Base-by-base conservation (phyloP, 345 rosid genomes). In the Eucalyptus marginata region DNA sequence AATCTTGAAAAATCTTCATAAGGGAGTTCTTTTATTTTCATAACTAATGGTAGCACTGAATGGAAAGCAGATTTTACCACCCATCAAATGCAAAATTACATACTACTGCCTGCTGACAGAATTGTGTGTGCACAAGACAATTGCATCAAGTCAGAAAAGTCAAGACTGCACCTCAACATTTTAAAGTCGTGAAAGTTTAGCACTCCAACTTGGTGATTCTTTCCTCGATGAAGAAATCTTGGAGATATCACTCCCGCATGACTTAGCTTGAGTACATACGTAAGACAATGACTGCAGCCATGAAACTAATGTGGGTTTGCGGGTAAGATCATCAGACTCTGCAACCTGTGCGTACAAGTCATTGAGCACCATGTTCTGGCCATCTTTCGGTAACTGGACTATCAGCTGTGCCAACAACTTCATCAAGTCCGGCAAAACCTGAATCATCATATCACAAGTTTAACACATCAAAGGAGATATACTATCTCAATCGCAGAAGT, bases 291-390 rank as follows among this genome's bases (percentile, higher is more conserved):
- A 97, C 91, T 96, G 98, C 92, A 97, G 88, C 99, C 99, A 98
- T 44, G 99, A 97, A 87, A 98, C 99, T 88, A 97, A 92, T 81
- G 96, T 76, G 40, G 98, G 96, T 88, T 98, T 98, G 64, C 98
- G 98, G 49, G 96, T 94, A 71, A 97, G 99, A 93, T 98, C 99
- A 88, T 98, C 99, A 31, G 99, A 97, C 86, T 94, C 98, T 25
- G 98, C 97, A 68, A 97, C 97, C 90, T 93, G 95, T 84, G 95
- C 86, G 49, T 95, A 95, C 90, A 98, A 86, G 83, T 98, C 98
- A 91, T 95, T 94, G 83, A 98, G 98, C 89, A 98, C 95, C 91
- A 92, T 90, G 93, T 91, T 92, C 93, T 94, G 98, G 87, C 94
- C 96, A 90, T 96, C 96, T 92, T 93, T 94, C 7, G 99, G 99